Conservation (phyloP, 345 rosid species). For the Balakata baccata region DNA sequence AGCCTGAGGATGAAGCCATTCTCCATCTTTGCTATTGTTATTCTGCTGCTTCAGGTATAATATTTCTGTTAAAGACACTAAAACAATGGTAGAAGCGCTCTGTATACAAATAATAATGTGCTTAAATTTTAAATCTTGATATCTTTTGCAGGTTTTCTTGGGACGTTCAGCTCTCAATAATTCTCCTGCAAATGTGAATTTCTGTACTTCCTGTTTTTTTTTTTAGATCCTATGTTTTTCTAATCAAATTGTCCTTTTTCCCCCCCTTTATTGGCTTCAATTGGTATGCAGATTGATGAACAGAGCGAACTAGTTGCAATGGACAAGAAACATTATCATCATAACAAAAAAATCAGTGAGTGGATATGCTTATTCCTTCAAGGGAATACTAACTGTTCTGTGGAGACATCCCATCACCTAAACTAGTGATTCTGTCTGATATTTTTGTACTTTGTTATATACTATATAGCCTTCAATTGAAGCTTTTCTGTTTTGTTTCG, state of each 20-base stretch:
- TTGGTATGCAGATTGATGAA: slow-evolving; percentile 25
- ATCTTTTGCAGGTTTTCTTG: slow-evolving; percentile 21
- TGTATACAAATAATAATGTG: background rate
- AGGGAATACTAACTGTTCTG: background rate
- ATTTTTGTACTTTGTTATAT: too few species aligned
- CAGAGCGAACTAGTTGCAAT: slow-evolving; percentile 13
- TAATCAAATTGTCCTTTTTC: background rate
- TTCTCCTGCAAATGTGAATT: slow-evolving; percentile 22
- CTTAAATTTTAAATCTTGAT: background rate
- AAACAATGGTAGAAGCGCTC: background rate
- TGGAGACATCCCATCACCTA: too few species aligned
- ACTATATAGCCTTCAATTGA: too few species aligned
- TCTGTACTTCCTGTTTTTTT: too few species aligned
- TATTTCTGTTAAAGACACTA: background rate
- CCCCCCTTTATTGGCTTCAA: background rate
- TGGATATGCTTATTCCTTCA: background rate
- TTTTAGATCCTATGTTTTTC: background rate
- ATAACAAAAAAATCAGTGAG: slow-evolving; percentile 40
- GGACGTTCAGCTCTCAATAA: slow-evolving; percentile 19
- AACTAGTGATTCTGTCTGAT: too few species aligned
- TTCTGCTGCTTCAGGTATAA: slow-evolving; percentile 30
- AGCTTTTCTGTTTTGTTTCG: background rate
- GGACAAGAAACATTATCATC: slow-evolving; percentile 18
- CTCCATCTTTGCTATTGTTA: slow-evolving; percentile 16
- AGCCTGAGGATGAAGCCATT: slow-evolving; percentile 28